Percentiles rank a stretch among this genome's conserved stretches.
Conservation (phyloP, 768 basidiomycete genomes). For the Gymnopilus junonius region DNA sequence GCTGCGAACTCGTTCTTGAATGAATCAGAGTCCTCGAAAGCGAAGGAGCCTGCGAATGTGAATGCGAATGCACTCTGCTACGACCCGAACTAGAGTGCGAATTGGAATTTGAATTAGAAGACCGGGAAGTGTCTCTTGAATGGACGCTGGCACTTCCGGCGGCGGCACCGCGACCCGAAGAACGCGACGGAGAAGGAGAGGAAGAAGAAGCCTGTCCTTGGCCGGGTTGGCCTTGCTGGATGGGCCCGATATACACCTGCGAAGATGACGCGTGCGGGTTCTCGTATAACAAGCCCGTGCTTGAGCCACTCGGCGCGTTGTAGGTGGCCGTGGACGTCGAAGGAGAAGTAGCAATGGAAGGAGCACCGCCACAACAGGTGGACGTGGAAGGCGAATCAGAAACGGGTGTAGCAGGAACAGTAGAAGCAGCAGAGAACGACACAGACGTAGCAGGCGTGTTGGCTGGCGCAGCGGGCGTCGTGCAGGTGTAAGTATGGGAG, state of each 20-base stretch:
- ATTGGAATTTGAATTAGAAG: constrained; percentile 1
- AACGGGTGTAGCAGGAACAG: not conserved
- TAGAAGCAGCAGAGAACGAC: not conserved
- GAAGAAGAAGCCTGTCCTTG: not conserved
- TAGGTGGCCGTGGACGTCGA: not conserved
- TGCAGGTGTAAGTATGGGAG: too few species aligned
- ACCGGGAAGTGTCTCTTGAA: constrained; percentile 2
- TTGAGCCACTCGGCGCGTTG: too few species aligned
- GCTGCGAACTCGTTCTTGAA: not conserved
- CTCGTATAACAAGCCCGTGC: not conserved
- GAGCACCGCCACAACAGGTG: not conserved
- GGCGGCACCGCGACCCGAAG: not conserved
- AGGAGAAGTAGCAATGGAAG: not conserved
- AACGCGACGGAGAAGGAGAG: constrained; percentile 5
- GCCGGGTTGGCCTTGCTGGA: not conserved
- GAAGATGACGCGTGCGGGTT: constrained; percentile 27
- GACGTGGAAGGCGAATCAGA: not conserved
- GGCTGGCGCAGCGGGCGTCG: not conserved
- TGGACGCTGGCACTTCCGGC: not conserved
- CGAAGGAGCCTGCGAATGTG: not conserved
- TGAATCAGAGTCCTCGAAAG: not conserved
- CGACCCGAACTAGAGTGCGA: constrained; percentile 3
- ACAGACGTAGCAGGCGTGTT: not conserved
- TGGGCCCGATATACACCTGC: constrained; percentile 31
- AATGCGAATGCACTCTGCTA: not conserved